Base-by-base conservation (phyloP, 1,139 yeast genomes). In the Spencermartinsiella ligniputridi region DNA sequence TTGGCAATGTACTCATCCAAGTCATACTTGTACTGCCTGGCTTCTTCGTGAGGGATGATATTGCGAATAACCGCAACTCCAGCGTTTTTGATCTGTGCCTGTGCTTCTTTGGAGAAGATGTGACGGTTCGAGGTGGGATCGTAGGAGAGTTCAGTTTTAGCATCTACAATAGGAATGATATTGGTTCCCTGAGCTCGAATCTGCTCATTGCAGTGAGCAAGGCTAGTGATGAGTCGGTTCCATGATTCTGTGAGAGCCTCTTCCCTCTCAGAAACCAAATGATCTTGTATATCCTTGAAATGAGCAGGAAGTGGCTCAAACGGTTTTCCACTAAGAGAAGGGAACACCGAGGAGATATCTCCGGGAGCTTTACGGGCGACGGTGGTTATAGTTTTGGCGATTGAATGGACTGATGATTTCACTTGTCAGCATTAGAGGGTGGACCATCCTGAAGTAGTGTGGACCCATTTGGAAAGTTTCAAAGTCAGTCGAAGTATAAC, bases 1-100 rank as follows among this genome's bases (percentile, higher is more conserved):
- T 79, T 80, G 54, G 92, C 98, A 41, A 81, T 81, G 74, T 94
- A 92, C 51, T 85, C 94, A 64, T 92, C 97, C 97, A 42, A 24
- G 24, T 37, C 42, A n/a, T 39, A n/a, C 27, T 44, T 46, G 17
- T 38, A 37, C 33, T 38, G 39, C 15, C 51, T 42, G 0, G 69
- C 71, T 41, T 58, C 54, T 1, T 53, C 58, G 16, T 44, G 46
- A 3, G 64, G 61, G 15, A 69, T 48, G 8, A 68, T 69, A 40
- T 58, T 56, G 20, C 62, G 54, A 21, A 69, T 52, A 5, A 69
- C 62, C 20, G 64, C 59, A 40, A 61, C 57, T 0, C 72, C 72
- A 16, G 58, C 51, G 34, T 60, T 56, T 34, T 46, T 42, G 25
- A 55, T 45, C 15, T 5, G 5, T 9, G 6, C n/a, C 15, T 27